phyloP scores from a whole-genome alignment of 2,329 filamentous ascomycete genomes.

The Diaporthe citriasiana region DNA sequence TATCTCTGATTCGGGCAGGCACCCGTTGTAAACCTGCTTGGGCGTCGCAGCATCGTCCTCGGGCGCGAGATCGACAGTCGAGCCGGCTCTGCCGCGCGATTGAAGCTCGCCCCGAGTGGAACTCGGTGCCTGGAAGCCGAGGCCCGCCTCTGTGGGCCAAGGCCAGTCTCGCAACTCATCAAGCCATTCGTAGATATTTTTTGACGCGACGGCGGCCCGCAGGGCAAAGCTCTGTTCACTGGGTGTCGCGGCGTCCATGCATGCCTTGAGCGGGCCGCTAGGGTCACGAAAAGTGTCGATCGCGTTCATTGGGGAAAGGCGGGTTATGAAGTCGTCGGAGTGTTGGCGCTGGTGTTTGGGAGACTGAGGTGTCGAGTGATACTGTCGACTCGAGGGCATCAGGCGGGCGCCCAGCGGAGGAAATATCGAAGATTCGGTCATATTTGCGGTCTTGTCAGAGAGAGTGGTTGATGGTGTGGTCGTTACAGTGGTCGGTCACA shows the following conservation, averaged over 20 bases:
- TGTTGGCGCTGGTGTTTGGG: slow-evolving; percentile 60
- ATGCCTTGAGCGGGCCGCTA: slow-evolving; percentile 66
- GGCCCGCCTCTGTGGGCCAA: slow-evolving; percentile 66
- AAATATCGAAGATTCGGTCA: slow-evolving; percentile 54
- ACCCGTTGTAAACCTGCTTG: slow-evolving; percentile 73
- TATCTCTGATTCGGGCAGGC: slow-evolving; percentile 75
- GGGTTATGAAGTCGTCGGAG: slow-evolving; percentile 71
- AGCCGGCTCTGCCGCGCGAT: slow-evolving; percentile 44
- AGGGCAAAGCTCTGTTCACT: slow-evolving; percentile 80
- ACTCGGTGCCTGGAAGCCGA: slow-evolving; percentile 68
- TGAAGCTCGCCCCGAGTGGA: slow-evolving; percentile 58
- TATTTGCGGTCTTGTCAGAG: slow-evolving; percentile 43
- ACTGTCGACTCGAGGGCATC: slow-evolving; percentile 55
- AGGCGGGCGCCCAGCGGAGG: slow-evolving; percentile 55
- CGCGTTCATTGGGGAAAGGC: slow-evolving; percentile 72
- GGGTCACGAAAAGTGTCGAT: slow-evolving; percentile 71
- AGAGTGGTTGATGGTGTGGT: slow-evolving; percentile 35
- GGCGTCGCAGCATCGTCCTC: slow-evolving; percentile 44
- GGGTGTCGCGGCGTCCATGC: slow-evolving; percentile 73
- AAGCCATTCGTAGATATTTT: slow-evolving; percentile 80
- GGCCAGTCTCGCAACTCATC: slow-evolving; percentile 76
- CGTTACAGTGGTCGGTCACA: slow-evolving; percentile 36
- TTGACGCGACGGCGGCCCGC: slow-evolving; percentile 77
- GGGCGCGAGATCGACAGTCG: slow-evolving; percentile 42
- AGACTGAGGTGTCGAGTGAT: slow-evolving; percentile 58